Base-by-base conservation (phyloP, 495 filamentous ascomycete genomes). In the Talaromyces nanjingensis region DNA sequence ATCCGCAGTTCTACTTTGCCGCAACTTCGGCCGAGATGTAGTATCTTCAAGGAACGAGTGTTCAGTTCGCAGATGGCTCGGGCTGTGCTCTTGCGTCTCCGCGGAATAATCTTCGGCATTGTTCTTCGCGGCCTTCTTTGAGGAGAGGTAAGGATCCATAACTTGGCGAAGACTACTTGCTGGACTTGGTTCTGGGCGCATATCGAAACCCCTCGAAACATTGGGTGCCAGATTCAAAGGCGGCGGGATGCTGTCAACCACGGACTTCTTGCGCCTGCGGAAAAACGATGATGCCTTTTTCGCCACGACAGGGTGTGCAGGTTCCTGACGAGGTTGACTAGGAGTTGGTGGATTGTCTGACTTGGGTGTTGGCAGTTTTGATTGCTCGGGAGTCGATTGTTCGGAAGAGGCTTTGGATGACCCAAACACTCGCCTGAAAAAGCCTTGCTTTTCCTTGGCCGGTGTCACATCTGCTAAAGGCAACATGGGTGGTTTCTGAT, bases 201-300 rank as follows among this genome's bases (percentile, higher is more conserved):
- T 71, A 31, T 80, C 77, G 56, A 31, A 63, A 52, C 47, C 65
- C n/a, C 65, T 68, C 56, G 68, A 33, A 20, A 64, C 60, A 53
- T 68, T 69, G 12, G 70, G 66, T 27, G 65, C 67, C n/a, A 72
- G 63, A 59, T 79, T 69, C 53, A 72, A 73, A 25, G 73, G 74
- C 25, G 77, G 76, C 31, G 77, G 81, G 33, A 72, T 71, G 64
- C 71, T 81, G 70, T 84, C 88, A 62, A 76, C 86, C 61, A 88
- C 72, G 3, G 92, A 96, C 76, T 90, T 91, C 83, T 98, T 98
- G 66, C 94, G 84, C 66, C 93, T 83, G 67, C 94, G 83, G 75
- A 98, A 97, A 79, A 98, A 97, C 0, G 87, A 88, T 1, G 93
- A 96, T 4, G 88, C 84, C 73, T 96, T 98, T 77, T 98, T 97